Conservation (phyloP, 2,329 filamentous ascomycete species). For the Volutella citrinella region DNA sequence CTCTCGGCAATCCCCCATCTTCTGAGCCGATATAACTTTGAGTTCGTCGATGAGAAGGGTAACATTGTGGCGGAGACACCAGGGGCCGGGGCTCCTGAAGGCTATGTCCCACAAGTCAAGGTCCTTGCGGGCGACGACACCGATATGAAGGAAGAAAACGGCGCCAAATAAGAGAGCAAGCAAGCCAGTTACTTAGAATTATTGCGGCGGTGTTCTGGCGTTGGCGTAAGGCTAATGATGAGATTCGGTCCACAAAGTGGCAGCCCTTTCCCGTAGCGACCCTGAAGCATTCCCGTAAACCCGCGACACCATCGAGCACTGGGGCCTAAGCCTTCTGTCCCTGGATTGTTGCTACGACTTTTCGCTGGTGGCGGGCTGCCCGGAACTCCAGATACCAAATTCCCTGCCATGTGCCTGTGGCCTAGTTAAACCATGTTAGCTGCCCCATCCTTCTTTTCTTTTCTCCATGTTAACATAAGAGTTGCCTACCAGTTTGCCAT, state of each 20-base stretch:
- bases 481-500: conserved; percentile 67
- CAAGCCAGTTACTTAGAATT: conserved; percentile 21
- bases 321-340: conserved; percentile 69
- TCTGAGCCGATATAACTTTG: conserved; percentile 93
- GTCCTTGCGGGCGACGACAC: conserved; percentile 63
- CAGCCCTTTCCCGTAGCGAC: too few species aligned
- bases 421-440: too few species aligned
- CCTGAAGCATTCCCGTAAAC: too few species aligned
- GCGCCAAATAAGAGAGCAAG: conserved; percentile 26
- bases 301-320: too few species aligned
- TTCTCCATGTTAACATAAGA: too few species aligned
- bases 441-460: too few species aligned
- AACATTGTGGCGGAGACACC: conserved; percentile 84
- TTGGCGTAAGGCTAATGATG: too few species aligned
- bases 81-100: conserved; percentile 57
- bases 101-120: conserved; percentile 61
- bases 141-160: conserved; percentile 55
- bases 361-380: conserved; percentile 69
- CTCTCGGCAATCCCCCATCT: conserved; percentile 95
- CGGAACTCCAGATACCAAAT: conserved; percentile 96
- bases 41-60: conserved; percentile 92
- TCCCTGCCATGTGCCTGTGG: conserved; percentile 73
- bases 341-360: conserved; percentile 90
- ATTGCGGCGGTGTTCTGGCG: conserved; percentile 37
- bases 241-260: too few species aligned